Conservation (phyloP, 352 stramenopile species). For the Pythium volutum region DNA sequence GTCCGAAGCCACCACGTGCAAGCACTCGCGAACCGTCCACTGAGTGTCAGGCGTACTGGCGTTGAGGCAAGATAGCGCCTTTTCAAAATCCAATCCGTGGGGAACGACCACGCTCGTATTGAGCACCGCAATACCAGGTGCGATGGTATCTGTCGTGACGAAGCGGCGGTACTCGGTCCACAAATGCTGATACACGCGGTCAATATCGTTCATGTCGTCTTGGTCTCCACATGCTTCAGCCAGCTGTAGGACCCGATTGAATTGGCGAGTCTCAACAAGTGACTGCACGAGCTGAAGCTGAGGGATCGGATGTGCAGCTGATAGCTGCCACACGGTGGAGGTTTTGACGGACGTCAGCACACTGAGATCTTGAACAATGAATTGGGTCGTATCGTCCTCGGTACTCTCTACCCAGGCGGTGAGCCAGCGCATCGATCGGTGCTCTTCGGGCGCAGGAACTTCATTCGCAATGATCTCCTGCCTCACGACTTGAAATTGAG, state of each 20-base stretch:
- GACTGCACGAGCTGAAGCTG: slow-evolving; percentile 34
- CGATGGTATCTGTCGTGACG: slow-evolving; percentile 3
- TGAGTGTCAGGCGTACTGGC: slow-evolving; percentile 34
- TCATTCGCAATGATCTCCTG: background rate
- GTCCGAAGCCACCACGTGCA: slow-evolving; percentile 33
- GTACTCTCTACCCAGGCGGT: background rate
- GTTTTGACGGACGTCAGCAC: background rate
- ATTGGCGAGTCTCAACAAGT: slow-evolving; percentile 33
- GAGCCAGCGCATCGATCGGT: background rate
- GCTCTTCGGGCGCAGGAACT: background rate
- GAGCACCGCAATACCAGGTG: slow-evolving; percentile 11
- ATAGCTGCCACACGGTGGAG: slow-evolving; percentile 2
- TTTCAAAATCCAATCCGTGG: slow-evolving; percentile 1
- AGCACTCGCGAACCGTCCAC: slow-evolving; percentile 53
- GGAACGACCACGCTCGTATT: slow-evolving; percentile 1
- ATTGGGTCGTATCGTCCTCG: background rate
- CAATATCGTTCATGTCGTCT: slow-evolving; percentile 21
- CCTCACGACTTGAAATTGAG: slow-evolving; percentile 3
- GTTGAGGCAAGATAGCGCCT: slow-evolving; percentile 43
- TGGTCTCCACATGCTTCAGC: slow-evolving; percentile 4
- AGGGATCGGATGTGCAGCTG: background rate
- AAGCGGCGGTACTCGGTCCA: slow-evolving; percentile 39
- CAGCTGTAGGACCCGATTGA: slow-evolving; percentile 38
- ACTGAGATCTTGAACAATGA: slow-evolving; percentile 2
- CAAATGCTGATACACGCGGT: slow-evolving; percentile 47